Evolutionary conservation across 192 early-diverging fungal genomes (phyloP), one percentile per base, ranked within the genome.

Genomic region (Mortierella hygrophila): DNA sequence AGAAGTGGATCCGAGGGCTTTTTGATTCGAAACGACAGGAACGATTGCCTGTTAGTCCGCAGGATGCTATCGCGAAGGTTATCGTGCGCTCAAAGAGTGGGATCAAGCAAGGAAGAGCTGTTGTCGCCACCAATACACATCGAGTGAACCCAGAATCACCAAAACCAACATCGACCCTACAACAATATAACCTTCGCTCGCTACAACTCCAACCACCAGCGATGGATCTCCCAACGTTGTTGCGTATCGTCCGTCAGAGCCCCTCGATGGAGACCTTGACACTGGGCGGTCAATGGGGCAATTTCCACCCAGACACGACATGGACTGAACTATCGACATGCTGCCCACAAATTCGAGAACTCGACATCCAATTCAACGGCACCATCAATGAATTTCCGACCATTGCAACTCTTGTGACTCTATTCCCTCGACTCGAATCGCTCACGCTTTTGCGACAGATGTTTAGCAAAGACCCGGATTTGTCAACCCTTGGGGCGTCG

Each of bases 371-470:
- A 29, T 65, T 65, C 60, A 29, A 65, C 10, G 60, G 60, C 11
- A 32, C n/a, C 29, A 65, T 65, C 29, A 65, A 32, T 10, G 60
- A 65, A 0, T 65, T 65, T 65, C 60, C 60, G 13, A 35, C 60
- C 3, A 65, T 65, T 15, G 60, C 60, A 29, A 65, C 60, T 32
- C 13, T 65, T 29, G 60, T 65, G 0, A 65, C 60, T 15, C 23
- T 65, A 32, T 65, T 65, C 60, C 60, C 60, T 32, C 60, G 60
- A 26, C 60, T 65, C 60, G 60, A 65, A 15, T 65, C 60, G 13
- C 11, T 65, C 60, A 35, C 29, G 3, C 60, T 65, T 32, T 29
- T 65, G 60, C n/a, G 60, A 65, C 60, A 65, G 26, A 13, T 65
- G 29, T 32, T 65, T 23, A 32, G 29, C 60, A 65, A 32, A 26